These are phyloP conservation scores for Penicillium sp. DNA, from an alignment of 2,329 filamentous ascomycete genomes.

Conservation along the genomic window DNA sequence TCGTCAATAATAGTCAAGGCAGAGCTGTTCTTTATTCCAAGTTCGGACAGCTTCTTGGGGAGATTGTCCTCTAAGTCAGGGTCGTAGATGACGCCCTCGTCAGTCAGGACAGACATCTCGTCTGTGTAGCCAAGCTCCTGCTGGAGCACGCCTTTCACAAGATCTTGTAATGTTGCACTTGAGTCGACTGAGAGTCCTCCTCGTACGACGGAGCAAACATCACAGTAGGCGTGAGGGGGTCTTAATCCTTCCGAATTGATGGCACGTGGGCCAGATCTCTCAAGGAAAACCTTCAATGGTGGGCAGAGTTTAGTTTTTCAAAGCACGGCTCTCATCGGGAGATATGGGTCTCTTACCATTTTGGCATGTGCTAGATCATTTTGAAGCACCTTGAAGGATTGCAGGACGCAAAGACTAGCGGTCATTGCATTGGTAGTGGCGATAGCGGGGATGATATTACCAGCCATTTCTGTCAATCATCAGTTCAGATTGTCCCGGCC, in stretches of 20 bases:
- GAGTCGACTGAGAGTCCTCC: constrained; percentile 71
- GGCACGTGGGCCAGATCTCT: constrained; percentile 65
- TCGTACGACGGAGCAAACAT: constrained; percentile 79
- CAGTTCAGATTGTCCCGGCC: background rate
- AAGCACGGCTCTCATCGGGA: constrained; percentile 12
- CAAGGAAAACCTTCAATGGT: constrained; percentile 71
- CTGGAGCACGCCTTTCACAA: constrained; percentile 77
- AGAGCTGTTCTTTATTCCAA: constrained; percentile 74
- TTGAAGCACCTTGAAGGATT: constrained; percentile 88
- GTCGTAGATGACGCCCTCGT: constrained; percentile 82
- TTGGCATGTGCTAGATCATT: constrained; percentile 73
- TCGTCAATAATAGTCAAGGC: constrained; percentile 87
- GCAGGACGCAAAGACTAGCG: constrained; percentile 86
- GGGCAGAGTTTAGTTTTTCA: constrained; percentile 6
- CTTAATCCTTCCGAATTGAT: constrained; percentile 62
- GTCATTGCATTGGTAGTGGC: constrained; percentile 98
- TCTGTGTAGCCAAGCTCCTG: constrained; percentile 76
- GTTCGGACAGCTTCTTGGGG: constrained; percentile 75
- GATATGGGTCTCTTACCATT: constrained; percentile 61
- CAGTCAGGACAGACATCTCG: constrained; percentile 78
- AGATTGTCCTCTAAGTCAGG: constrained; percentile 88
- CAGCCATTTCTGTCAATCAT: constrained; percentile 77
- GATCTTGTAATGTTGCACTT: constrained; percentile 75
- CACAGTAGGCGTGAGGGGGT: constrained; percentile 78
- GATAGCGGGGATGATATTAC: constrained; percentile 98